A percentile compares a stretch with the other conserved stretches of the same genome.
Conservation (phyloP, 2,329 filamentous ascomycete genomes). For the Tolypocladium sp. region DNA sequence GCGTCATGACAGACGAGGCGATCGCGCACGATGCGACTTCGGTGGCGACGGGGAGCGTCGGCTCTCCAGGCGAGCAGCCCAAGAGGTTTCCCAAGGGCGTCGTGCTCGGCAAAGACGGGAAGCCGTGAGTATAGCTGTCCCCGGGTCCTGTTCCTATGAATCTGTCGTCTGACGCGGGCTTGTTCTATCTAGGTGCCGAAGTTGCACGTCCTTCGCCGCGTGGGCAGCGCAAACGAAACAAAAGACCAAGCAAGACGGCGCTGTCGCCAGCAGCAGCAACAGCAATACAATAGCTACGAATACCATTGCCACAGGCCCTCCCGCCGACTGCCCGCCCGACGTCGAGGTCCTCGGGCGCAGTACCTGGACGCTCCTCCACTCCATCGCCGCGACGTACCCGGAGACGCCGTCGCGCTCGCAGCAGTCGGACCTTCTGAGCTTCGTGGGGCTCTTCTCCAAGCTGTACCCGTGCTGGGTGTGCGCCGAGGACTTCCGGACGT, state of each 20-base stretch:
- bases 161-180: not conserved
- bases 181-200: slow-evolving; percentile 19
- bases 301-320: slow-evolving; percentile 26
- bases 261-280: slow-evolving; percentile 6
- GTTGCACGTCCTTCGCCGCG: slow-evolving; percentile 20
- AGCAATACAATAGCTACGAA: slow-evolving; percentile 14
- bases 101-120: slow-evolving; percentile 70
- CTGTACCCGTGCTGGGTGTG: slow-evolving; percentile 96
- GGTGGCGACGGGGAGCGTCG: slow-evolving; percentile 7
- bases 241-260: slow-evolving; percentile 11
- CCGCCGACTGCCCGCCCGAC: slow-evolving; percentile 76
- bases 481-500: slow-evolving; percentile 80
- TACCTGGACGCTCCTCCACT: slow-evolving; percentile 90
- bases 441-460: slow-evolving; percentile 72
- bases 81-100: slow-evolving; percentile 61
- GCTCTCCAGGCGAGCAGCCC: slow-evolving; percentile 22
- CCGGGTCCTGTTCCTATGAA: not conserved
- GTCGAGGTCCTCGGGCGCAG: slow-evolving; percentile 78
- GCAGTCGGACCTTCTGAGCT: slow-evolving; percentile 67
- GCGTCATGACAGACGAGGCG: slow-evolving; percentile 27
- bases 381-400: slow-evolving; percentile 83
- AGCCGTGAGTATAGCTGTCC: slow-evolving; percentile 53
- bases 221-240: slow-evolving; percentile 18
- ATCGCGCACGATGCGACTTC: slow-evolving; percentile 17
- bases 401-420: slow-evolving; percentile 54